Evolutionary conservation across 805 yeast genomes (phyloP).

Genomic region (Candida vartiovaarae): DNA sequence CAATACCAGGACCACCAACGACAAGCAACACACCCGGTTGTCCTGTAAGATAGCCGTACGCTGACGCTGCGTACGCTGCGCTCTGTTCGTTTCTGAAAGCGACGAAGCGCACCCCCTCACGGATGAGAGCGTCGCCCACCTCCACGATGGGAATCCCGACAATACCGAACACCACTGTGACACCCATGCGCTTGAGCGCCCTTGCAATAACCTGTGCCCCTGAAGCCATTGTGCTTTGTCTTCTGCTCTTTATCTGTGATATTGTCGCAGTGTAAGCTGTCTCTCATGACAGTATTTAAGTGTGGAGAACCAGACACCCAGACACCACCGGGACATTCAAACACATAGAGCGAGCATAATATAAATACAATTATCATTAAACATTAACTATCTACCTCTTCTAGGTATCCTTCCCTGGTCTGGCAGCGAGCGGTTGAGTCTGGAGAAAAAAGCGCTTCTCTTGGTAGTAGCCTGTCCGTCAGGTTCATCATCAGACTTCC

Average conservation of each 20-base stretch:
- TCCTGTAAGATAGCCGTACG: slow-evolving; percentile 59
- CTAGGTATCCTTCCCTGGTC: no score
- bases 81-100: slow-evolving; percentile 66
- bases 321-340: no score
- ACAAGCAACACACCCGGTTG: slow-evolving; percentile 61
- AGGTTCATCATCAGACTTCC: no score
- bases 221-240: slow-evolving; percentile 2
- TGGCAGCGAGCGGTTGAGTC: no score
- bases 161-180: slow-evolving; percentile 55
- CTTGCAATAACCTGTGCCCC: slow-evolving; percentile 46
- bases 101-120: slow-evolving; percentile 47
- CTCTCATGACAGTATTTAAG: no score
- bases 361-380: no score
- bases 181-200: slow-evolving; percentile 41
- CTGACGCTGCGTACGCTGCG: slow-evolving; percentile 71
- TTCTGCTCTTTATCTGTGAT: neutral
- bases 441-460: no score
- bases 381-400: no score
- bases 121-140: slow-evolving; percentile 53
- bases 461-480: no score
- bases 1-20: slow-evolving; percentile 72
- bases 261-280: no score
- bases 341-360: no score
- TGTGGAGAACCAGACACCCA: no score
- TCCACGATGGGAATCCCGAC: slow-evolving; percentile 76